Evolutionary conservation across 2,329 filamentous ascomycete genomes (phyloP).

Genomic region (Colletotrichum tropicale): DNA sequence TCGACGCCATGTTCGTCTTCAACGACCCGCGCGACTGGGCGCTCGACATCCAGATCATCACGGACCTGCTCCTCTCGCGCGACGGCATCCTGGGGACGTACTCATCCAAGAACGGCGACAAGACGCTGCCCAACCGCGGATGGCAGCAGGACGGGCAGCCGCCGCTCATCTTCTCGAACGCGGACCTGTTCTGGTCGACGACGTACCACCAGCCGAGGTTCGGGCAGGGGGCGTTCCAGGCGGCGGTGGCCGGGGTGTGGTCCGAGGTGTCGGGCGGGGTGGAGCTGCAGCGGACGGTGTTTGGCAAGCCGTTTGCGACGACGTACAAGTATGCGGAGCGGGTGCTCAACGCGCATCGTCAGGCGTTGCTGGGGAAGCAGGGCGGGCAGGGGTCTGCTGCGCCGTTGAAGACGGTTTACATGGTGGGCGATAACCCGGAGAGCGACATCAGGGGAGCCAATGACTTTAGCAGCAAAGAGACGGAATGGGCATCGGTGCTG

Average conservation of each 20-base stretch:
- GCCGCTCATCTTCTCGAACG: slow-evolving; percentile 84
- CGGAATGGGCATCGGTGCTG: slow-evolving; percentile 78
- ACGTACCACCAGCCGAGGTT: slow-evolving; percentile 84
- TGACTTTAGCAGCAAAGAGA: slow-evolving; percentile 70
- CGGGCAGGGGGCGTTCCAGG: slow-evolving; percentile 89
- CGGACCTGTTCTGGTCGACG: slow-evolving; percentile 89
- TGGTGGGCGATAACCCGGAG: slow-evolving; percentile 91
- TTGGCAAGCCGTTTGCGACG: slow-evolving; percentile 80
- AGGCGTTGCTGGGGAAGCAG: slow-evolving; percentile 41
- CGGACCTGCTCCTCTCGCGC: slow-evolving; percentile 81
- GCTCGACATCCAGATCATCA: slow-evolving; percentile 82
- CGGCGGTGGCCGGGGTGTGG: slow-evolving; percentile 83
- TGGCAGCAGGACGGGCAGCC: slow-evolving; percentile 86
- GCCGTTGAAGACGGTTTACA: slow-evolving; percentile 80
- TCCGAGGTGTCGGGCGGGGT: slow-evolving; percentile 68
- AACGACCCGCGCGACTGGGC: slow-evolving; percentile 98
- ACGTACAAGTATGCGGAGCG: slow-evolving; percentile 88
- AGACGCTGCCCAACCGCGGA: slow-evolving; percentile 70
- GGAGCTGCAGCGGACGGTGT: slow-evolving; percentile 65
- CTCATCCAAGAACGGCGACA: slow-evolving; percentile 72
- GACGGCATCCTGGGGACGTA: slow-evolving; percentile 82
- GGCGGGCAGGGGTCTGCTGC: slow-evolving; percentile 22
- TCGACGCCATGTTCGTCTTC: slow-evolving; percentile 92
- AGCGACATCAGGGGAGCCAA: slow-evolving; percentile 92
- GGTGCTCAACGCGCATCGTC: slow-evolving; percentile 67